Evolutionary conservation across 2,329 filamentous ascomycete genomes (phyloP), one percentile per base, ranked within the genome.

Genomic region (Trichoderma pleuroti): DNA sequence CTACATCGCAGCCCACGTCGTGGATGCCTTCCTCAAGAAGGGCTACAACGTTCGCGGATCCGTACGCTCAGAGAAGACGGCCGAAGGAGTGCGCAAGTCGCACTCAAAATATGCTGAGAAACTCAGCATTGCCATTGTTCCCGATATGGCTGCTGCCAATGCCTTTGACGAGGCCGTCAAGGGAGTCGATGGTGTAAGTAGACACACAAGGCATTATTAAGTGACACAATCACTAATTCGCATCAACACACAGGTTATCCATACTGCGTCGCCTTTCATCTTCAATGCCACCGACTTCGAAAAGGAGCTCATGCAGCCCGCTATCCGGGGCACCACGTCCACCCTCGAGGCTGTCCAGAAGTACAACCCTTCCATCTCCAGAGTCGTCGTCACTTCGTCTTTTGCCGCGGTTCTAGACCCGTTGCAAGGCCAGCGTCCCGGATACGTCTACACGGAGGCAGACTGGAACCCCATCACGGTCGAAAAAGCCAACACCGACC

Each of bases 121-220:
- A 9, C 34, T 66, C 4, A 42, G 42, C 9, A 2, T 56, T 57
- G 14, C 34, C 11, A 42, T 66, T 36, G 63, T 66, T 21, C 49
- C 63, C 32, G 49, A 66, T 36, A 66, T 66, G n/a, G 32, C 49
- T 30, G 49, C 32, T 21, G 16, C 46, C 46, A 39, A 57, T 30
- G 63, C 63, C 0, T 66, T 66, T 16, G 32, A 57, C 32, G 32
- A 66, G 32, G 63, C 63, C 2, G 32, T 66, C 24, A 66, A 57
- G 34, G 63, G 63, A 11, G 63, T 66, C 14, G 18, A 57, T 18
- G 63, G 63, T 14, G 63, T 57, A 30, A 66, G 49, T 54, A 28
- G 5, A 54, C 30, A 36, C 24, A 14, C 9, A 14, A 14, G 1
- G 0, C 14, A 10, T 11, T 4, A 34, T 2, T 5, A 16, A 1